These are phyloP conservation scores for Talaromyces borbonicus DNA, from an alignment of 495 filamentous ascomycete species.

Conservation along the genomic window DNA sequence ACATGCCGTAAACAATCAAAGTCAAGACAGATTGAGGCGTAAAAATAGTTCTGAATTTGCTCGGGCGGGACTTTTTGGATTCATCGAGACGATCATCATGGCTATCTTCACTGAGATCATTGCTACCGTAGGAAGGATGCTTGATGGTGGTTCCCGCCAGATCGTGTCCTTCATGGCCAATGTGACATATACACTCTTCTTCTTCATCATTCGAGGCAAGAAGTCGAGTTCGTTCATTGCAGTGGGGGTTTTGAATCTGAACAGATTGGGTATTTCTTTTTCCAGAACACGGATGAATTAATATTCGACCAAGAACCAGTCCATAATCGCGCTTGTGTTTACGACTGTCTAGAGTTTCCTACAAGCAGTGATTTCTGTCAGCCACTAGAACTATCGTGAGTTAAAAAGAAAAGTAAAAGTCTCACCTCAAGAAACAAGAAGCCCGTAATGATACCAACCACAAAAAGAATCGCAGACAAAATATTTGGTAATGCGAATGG, in stretches of 20 bases:
- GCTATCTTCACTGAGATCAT: neutral
- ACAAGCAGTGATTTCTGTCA: too few relatives aligned
- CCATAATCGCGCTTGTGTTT: constrained; percentile 59
- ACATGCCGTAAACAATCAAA: constrained; percentile 61
- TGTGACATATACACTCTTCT: neutral
- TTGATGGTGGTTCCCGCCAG: neutral
- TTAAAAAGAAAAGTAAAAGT: neutral
- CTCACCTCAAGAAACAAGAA: constrained; percentile 55
- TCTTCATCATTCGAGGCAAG: neutral
- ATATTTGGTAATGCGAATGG: constrained; percentile 82
- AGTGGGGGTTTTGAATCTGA: constrained; percentile 5
- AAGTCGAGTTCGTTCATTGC: constrained; percentile 28
- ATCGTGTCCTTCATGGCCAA: neutral
- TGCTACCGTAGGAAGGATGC: neutral
- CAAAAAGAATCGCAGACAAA: constrained; percentile 58
- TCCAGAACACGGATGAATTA: constrained; percentile 23
- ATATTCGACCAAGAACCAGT: constrained; percentile 47
- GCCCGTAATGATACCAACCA: constrained; percentile 60
- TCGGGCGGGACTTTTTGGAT: constrained; percentile 18
- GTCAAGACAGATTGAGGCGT: constrained; percentile 66
- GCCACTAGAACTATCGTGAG: constrained; percentile 12
- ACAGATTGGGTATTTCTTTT: constrained; percentile 11
- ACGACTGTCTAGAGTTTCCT: constrained; percentile 65
- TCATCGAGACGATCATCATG: neutral
- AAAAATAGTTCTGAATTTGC: constrained; percentile 57